phyloP scores from a whole-genome alignment of 352 stramenopile species.

The Pythium brassicae region DNA sequence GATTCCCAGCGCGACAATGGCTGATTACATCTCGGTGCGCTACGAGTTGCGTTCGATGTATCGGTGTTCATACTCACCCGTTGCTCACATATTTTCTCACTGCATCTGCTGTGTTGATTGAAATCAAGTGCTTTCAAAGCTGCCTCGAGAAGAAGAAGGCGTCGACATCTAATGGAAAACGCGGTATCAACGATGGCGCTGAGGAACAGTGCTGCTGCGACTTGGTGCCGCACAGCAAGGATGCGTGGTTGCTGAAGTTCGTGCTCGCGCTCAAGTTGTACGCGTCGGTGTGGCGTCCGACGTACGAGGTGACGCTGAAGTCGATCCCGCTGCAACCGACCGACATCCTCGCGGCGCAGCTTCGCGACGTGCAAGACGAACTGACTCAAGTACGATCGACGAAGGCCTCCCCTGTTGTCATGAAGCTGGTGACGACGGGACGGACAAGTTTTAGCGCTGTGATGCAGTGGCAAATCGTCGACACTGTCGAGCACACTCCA shows the following conservation, averaged over 20 bases:
- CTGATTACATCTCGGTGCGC: constrained; percentile 5
- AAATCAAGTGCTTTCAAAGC: constrained; percentile 1
- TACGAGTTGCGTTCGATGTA: background rate
- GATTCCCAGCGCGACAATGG: background rate
- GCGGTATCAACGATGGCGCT: background rate
- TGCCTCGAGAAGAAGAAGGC: background rate
- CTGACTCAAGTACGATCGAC: background rate
- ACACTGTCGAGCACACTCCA: background rate
- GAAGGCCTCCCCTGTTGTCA: background rate
- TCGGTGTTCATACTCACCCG: no score
- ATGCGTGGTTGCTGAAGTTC: constrained; percentile 1
- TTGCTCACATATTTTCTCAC: background rate
- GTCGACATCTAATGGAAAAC: background rate
- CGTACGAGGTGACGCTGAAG: constrained; percentile 3
- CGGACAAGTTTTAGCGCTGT: background rate
- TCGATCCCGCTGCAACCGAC: background rate
- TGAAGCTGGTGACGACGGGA: background rate
- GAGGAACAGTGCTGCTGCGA: background rate
- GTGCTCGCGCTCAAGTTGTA: background rate
- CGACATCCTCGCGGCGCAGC: constrained; percentile 7
- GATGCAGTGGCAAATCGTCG: background rate
- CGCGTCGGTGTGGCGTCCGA: constrained; percentile 3
- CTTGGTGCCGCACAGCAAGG: background rate
- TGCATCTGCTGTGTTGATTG: background rate
- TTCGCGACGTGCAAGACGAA: constrained; percentile 8